Evolutionary conservation across 2,329 filamentous ascomycete genomes (phyloP).

Genomic region (Xylaria sp.): DNA sequence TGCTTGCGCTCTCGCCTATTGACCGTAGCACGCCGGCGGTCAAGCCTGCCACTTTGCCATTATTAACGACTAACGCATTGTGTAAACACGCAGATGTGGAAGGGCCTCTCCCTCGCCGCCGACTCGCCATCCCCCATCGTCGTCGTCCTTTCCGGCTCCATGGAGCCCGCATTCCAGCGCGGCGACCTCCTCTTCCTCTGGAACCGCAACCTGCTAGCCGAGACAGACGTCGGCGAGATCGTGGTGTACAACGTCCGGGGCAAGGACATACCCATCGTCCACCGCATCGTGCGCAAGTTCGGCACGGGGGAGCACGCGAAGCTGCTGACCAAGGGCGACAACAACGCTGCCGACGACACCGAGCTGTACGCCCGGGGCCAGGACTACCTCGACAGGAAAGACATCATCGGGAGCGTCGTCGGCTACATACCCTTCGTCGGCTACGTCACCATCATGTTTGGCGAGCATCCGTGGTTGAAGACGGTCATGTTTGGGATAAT

Average conservation of each 20-base stretch:
- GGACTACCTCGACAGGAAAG: slow-evolving; percentile 84
- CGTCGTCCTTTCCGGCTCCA: slow-evolving; percentile 84
- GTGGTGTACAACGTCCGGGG: slow-evolving; percentile 82
- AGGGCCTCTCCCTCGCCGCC: slow-evolving; percentile 82
- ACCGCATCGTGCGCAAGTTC: slow-evolving; percentile 84
- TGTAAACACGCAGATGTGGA: slow-evolving; percentile 72
- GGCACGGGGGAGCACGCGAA: slow-evolving; percentile 70
- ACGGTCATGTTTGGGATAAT: slow-evolving; percentile 93
- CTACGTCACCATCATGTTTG: slow-evolving; percentile 95
- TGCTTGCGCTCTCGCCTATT: not conserved
- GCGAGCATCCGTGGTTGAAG: slow-evolving; percentile 97
- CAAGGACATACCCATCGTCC: slow-evolving; percentile 98
- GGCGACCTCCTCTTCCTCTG: slow-evolving; percentile 81
- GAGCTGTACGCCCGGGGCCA: slow-evolving; percentile 88
- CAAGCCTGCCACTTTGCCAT: not conserved
- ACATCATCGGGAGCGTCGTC: slow-evolving; percentile 92
- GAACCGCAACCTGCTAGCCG: slow-evolving; percentile 73
- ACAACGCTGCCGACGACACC: slow-evolving; percentile 93
- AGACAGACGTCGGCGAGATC: slow-evolving; percentile 67
- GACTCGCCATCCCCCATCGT: slow-evolving; percentile 83
- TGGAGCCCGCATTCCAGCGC: slow-evolving; percentile 85
- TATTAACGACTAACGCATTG: slow-evolving; percentile 3
- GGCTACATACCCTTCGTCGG: slow-evolving; percentile 95
- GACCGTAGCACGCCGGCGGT: too few relatives aligned
- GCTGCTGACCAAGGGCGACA: slow-evolving; percentile 96